phyloP scores from a whole-genome alignment of 1,139 yeast genomes.

The Yarrowia galli region DNA sequence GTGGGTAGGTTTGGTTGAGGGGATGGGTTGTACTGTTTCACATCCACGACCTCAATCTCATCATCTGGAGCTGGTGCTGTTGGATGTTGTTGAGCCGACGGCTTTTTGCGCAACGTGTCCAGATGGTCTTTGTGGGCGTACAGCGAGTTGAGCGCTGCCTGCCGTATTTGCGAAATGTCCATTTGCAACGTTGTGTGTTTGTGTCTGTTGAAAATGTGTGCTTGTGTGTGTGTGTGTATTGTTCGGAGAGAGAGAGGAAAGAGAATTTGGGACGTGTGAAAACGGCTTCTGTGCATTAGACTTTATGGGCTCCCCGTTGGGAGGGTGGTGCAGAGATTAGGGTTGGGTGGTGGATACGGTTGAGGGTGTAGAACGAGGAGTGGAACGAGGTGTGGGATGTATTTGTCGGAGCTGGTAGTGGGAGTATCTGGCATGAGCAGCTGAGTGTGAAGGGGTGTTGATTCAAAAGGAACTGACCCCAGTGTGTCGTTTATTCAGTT shows the following conservation, averaged over 20 bases:
- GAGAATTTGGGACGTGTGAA: neutral
- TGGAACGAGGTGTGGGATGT: no score
- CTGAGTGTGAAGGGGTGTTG: no score
- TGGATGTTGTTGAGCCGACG: no score
- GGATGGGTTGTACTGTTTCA: neutral
- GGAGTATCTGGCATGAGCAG: no score
- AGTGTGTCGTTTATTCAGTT: no score
- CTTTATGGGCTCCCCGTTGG: neutral
- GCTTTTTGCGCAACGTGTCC: constrained; percentile 1
- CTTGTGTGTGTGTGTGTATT: neutral
- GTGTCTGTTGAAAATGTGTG: neutral
- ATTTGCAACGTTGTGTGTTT: neutral
- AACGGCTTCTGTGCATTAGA: neutral
- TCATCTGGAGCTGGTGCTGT: neutral
- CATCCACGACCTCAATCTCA: neutral
- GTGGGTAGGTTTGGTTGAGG: neutral
- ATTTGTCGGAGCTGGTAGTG: no score
- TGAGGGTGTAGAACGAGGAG: no score
- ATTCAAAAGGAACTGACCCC: no score
- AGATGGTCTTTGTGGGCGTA: constrained; percentile 29
- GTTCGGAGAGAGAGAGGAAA: neutral
- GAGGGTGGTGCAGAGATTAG: neutral
- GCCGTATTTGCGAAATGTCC: constrained; percentile 39
- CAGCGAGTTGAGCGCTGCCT: constrained; percentile 42
- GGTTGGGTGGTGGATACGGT: neutral